Percentiles rank a stretch among this genome's conserved stretches.
Evolutionary conservation across 2,329 filamentous ascomycete species (phyloP).

Genomic region (Clathrospora elynae): DNA sequence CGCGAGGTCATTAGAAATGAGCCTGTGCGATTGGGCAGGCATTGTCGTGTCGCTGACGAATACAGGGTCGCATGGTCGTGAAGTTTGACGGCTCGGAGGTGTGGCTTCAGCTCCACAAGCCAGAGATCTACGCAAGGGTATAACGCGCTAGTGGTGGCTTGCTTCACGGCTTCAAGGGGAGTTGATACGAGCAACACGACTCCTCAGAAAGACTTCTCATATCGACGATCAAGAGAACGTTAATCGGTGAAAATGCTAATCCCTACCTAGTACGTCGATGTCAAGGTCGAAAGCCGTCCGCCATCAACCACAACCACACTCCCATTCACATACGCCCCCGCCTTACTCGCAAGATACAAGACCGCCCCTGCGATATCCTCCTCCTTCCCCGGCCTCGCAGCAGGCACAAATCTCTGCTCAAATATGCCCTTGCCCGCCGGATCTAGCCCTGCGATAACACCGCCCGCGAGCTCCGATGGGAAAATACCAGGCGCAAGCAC

Average conservation of each 20-base stretch:
- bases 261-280: constrained; percentile 57
- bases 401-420: constrained; percentile 47
- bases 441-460: constrained; percentile 12
- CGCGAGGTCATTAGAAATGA: constrained; percentile 30
- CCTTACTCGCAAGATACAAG: constrained; percentile 67
- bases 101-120: constrained; percentile 29
- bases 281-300: constrained; percentile 62
- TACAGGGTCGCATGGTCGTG: constrained; percentile 18
- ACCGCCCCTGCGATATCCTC: constrained; percentile 69
- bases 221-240: no score
- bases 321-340: constrained; percentile 70
- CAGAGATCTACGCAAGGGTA: constrained; percentile 9
- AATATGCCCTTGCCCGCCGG: constrained; percentile 4
- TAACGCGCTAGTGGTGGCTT: constrained; percentile 1
- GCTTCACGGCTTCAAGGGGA: neutral
- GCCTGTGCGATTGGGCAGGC: constrained; percentile 38
- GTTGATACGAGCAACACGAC: no score
- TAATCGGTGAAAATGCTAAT: no score
- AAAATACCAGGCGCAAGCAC: constrained; percentile 55
- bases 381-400: constrained; percentile 64
- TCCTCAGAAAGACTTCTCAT: no score
- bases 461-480: constrained; percentile 25
- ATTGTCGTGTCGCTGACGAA: constrained; percentile 30
- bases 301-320: constrained; percentile 67
- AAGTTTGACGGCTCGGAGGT: constrained; percentile 23